phyloP scores from a whole-genome alignment of 352 stramenopile species.

The Pythium plurisporium region DNA sequence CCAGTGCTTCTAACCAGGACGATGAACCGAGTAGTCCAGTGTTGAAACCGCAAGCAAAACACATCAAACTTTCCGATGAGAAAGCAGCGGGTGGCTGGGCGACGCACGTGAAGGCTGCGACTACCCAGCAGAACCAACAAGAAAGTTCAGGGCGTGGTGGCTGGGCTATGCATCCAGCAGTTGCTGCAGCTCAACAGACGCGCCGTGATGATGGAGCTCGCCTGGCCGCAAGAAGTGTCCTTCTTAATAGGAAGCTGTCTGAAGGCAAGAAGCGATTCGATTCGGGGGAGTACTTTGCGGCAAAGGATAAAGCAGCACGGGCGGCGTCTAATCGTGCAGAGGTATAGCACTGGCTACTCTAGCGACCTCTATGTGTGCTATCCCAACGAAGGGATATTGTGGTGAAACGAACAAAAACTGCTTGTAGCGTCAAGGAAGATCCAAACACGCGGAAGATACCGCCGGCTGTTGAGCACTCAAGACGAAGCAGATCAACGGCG shows the following conservation, averaged over 20 bases:
- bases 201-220: slow-evolving; percentile 4
- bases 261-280: slow-evolving; percentile 71
- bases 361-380: too few relatives aligned
- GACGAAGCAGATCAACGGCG: too few relatives aligned
- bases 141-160: background rate
- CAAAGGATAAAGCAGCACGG: slow-evolving; percentile 23
- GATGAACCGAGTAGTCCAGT: slow-evolving; percentile 20
- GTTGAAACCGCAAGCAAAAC: slow-evolving; percentile 37
- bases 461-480: background rate
- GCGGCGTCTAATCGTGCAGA: slow-evolving; percentile 24
- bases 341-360: background rate
- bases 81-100: slow-evolving; percentile 21
- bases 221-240: slow-evolving; percentile 51
- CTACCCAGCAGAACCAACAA: background rate
- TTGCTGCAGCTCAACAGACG: background rate
- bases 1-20: slow-evolving; percentile 14
- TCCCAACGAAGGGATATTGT: too few relatives aligned
- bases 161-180: background rate
- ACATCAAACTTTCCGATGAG: slow-evolving; percentile 68
- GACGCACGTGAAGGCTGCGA: background rate
- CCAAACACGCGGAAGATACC: background rate
- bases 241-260: slow-evolving; percentile 59
- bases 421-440: background rate
- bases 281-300: slow-evolving; percentile 64
- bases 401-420: too few relatives aligned